Evolutionary conservation across 352 stramenopile species (phyloP), one percentile per base, ranked within the genome.

Genomic region (Globisporangium abappressorium): DNA sequence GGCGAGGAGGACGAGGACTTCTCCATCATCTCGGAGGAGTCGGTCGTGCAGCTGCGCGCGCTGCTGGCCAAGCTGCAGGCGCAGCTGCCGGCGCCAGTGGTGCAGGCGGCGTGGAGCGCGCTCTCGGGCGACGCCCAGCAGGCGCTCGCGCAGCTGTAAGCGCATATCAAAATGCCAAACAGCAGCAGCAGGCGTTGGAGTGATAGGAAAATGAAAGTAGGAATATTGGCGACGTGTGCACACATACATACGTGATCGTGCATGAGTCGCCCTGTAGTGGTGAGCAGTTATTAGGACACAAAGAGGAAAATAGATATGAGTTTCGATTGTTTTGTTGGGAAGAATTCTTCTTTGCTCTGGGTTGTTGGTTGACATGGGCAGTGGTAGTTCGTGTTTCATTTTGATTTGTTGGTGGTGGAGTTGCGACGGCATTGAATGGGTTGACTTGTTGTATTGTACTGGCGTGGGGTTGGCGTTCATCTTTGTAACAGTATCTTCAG

Each of bases 41-140:
- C 70, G 26, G 88, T 89, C 73, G 57, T 62, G 54, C 78, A 92
- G 65, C 73, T 95, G n/a, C 77, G 80, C 30, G 67, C 71, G 38
- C 36, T 93, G 49, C 71, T 95, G 24, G 75, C 75, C 26, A 87
- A 87, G 57, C 67, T 95, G 68, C 87, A 95, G 74, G 70, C 80
- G 62, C 81, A 91, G 62, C 66, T 93, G 53, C 84, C 87, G 53
- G 69, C 73, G 36, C 61, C 70, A 2, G 82, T 89, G 33, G 76
- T 94, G 53, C 85, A 94, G 64, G 76, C 64, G 7, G 87, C 84
- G 14, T 95, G 85, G 85, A 73, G 77, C 30, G 80, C 81, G 59
- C 81, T 95, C 60, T 89, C 81, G 41, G 74, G 73, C 59, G 78
- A 92, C 30, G 82, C 92, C 64, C 85, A 95, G 70, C 73, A 90